Percentiles rank a stretch among this genome's conserved stretches.
Evolutionary conservation across 805 yeast genomes (phyloP).

Genomic region (Cyberlindnera mrakii): DNA sequence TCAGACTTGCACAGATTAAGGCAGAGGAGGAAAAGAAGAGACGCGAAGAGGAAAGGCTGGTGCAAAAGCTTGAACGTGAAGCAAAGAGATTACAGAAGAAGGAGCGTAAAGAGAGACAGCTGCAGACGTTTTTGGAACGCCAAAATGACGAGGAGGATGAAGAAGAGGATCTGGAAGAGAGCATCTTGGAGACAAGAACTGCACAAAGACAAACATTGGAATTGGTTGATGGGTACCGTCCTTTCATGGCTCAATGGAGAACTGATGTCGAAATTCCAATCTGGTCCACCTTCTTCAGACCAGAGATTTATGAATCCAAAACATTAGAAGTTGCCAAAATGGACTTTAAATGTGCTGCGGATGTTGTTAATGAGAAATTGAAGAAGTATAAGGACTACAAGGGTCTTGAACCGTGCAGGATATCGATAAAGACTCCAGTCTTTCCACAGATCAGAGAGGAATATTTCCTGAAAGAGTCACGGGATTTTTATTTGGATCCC

Average conservation of each 20-base stretch:
- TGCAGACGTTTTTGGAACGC: neutral
- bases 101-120: neutral
- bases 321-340: conserved; percentile 11
- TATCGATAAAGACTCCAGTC: conserved; percentile 24
- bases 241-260: conserved; percentile 16
- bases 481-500: conserved; percentile 55
- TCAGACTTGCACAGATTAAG: neutral
- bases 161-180: neutral
- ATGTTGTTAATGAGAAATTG: conserved; percentile 11
- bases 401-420: conserved; percentile 19
- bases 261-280: conserved; percentile 21
- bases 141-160: neutral
- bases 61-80: neutral
- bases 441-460: conserved; percentile 45
- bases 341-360: conserved; percentile 17
- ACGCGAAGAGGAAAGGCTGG: conserved; percentile 1
- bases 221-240: conserved; percentile 20
- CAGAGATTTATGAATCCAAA: conserved; percentile 22
- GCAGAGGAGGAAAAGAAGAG: conserved; percentile 3
- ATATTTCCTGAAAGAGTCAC: conserved; percentile 43
- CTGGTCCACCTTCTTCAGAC: conserved; percentile 25
- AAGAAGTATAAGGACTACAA: conserved; percentile 25
- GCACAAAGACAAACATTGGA: neutral
- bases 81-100: neutral
- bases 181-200: conserved; percentile 1